phyloP scores from a whole-genome alignment of 164 flowering plant species.

The Cinnamomum micranthum region DNA sequence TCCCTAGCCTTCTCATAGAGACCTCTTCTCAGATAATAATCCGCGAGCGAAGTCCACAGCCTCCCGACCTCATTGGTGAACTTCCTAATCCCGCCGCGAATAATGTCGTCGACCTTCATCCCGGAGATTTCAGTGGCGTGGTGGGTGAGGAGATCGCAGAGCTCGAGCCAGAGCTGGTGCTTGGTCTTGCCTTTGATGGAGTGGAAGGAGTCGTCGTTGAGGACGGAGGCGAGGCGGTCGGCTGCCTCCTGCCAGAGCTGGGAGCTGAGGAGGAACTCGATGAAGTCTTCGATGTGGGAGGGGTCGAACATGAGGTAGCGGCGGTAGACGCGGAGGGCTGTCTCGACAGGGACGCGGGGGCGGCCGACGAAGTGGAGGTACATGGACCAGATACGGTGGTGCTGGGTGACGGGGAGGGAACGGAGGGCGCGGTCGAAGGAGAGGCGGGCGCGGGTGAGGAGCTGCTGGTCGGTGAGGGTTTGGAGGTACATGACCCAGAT shows the following conservation, averaged over 20 bases:
- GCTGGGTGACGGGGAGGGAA: conserved; percentile 93
- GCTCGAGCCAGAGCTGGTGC: conserved; percentile 82
- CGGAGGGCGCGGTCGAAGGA: conserved; percentile 85
- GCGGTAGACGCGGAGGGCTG: conserved; percentile 82
- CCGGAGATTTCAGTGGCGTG: conserved; percentile 81
- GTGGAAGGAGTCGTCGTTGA: conserved; percentile 78
- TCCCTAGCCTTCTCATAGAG: conserved; percentile 87
- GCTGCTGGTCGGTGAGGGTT: conserved; percentile 57
- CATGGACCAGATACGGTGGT: conserved; percentile 81
- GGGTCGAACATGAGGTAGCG: conserved; percentile 94
- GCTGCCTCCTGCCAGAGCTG: conserved; percentile 83
- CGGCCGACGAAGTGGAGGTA: conserved; percentile 72
- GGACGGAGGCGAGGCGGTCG: conserved; percentile 79
- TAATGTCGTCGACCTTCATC: conserved; percentile 89
- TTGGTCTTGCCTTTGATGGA: conserved; percentile 84
- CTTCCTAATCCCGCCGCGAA: conserved; percentile 91
- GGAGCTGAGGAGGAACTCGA: conserved; percentile 73
- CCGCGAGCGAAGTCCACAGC: conserved; percentile 91
- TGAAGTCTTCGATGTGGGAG: conserved; percentile 80
- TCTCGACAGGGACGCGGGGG: conserved; percentile 81
- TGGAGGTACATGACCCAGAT: conserved; percentile 86
- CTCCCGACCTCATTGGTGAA: conserved; percentile 91
- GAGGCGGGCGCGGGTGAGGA: conserved; percentile 53
- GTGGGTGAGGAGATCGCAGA: conserved; percentile 76
- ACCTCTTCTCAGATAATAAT: conserved; percentile 73